phyloP scores from a whole-genome alignment of 176 grass and related monocot genomes.

The Oryza officinalis region DNA sequence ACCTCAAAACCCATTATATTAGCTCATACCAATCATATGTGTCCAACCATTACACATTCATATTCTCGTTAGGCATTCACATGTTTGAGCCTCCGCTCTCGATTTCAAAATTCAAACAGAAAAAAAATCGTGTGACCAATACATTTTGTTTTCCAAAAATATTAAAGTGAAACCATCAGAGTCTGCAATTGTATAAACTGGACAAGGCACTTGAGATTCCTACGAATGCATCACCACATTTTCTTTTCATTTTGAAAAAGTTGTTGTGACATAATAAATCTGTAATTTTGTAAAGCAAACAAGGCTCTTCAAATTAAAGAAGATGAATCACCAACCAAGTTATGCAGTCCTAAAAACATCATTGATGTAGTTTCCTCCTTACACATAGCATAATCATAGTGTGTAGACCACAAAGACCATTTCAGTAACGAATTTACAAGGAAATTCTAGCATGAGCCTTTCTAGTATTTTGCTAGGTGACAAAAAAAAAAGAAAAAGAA shows the following conservation, averaged over 20 bases:
- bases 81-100: background rate
- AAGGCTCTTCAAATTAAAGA: background rate
- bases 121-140: background rate
- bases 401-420: background rate
- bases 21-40: background rate
- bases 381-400: background rate
- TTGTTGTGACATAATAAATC: background rate
- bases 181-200: background rate
- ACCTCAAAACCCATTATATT: no score
- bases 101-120: background rate
- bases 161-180: background rate
- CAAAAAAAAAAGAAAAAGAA: slow-evolving; percentile 35
- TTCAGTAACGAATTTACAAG: background rate
- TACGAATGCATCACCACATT: background rate
- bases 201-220: background rate
- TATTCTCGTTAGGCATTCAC: no score
- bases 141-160: background rate
- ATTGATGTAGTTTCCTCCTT: background rate
- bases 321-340: background rate
- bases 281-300: background rate
- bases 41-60: background rate
- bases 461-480: slow-evolving; percentile 26
- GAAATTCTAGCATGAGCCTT: background rate
- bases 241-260: background rate
- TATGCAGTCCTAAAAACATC: background rate